These are phyloP conservation scores for Nicotiana undulata DNA, from an alignment of 257 asterid species.

Conservation along the genomic window DNA sequence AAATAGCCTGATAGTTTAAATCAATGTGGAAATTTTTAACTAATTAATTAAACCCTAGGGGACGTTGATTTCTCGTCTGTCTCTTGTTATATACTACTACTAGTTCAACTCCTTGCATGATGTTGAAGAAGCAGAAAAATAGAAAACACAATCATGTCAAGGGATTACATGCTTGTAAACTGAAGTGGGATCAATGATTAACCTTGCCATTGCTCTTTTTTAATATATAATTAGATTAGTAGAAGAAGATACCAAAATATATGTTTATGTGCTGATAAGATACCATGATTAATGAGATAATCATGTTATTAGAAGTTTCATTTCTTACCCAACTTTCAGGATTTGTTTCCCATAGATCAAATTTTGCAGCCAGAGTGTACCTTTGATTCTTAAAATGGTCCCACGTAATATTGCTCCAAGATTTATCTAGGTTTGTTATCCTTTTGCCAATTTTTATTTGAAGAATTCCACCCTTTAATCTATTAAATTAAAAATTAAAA, in stretches of 20 bases:
- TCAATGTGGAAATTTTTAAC: not conserved
- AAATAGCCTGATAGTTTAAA: not conserved
- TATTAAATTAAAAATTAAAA: no score
- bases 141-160: constrained; percentile 30
- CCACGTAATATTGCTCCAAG: not conserved
- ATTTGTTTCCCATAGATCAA: not conserved
- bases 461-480: not conserved
- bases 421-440: not conserved
- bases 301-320: not conserved
- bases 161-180: constrained; percentile 28
- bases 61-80: not conserved
- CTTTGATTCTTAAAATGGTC: not conserved
- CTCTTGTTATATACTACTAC: not conserved
- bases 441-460: not conserved
- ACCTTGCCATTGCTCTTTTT: constrained; percentile 13
- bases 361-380: not conserved
- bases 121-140: constrained; percentile 10
- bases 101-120: not conserved
- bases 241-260: no score
- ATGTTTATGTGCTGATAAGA: no score
- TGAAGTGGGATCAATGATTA: constrained; percentile 36
- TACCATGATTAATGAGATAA: constrained; percentile 2
- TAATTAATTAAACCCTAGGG: not conserved
- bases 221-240: constrained; percentile 2
- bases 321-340: not conserved